Evolutionary conservation across 768 basidiomycete genomes (phyloP).

Genomic region (Trametes cubensis): DNA sequence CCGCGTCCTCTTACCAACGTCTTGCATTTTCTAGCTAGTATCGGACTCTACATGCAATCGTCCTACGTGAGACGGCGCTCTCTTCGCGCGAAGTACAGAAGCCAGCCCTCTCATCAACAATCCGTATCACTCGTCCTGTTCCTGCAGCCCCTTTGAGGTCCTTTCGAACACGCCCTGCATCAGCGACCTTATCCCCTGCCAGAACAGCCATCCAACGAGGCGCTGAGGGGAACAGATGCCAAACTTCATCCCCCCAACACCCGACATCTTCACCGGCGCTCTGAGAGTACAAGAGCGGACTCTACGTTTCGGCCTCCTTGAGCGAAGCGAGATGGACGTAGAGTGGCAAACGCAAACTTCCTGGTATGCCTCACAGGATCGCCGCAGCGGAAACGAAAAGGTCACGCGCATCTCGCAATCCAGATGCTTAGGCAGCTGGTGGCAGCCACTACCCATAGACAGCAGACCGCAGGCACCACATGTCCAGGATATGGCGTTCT

Average conservation of each 20-base stretch:
- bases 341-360: no score
- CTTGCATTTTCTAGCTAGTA: background rate
- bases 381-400: no score
- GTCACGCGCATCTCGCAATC: no score
- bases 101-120: background rate
- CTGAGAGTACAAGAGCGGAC: no score
- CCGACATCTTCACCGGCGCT: no score
- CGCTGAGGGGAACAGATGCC: no score
- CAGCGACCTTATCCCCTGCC: background rate
- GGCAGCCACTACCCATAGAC: background rate
- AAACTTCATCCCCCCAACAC: no score
- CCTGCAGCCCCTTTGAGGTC: no score
- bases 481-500: background rate
- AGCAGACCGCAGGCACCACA: background rate
- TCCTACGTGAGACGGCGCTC: background rate
- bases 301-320: no score
- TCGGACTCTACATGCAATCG: background rate
- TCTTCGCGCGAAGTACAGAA: slow-evolving; percentile 2
- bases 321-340: no score
- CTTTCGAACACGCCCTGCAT: background rate
- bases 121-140: slow-evolving; percentile 1
- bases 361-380: no score
- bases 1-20: slow-evolving; percentile 12
- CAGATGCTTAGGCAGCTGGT: background rate
- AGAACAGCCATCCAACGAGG: no score